A percentile compares a stretch with the other conserved stretches of the same genome.
phyloP scores from a whole-genome alignment of 2,329 filamentous ascomycete genomes.

The Endothia cerciana region DNA sequence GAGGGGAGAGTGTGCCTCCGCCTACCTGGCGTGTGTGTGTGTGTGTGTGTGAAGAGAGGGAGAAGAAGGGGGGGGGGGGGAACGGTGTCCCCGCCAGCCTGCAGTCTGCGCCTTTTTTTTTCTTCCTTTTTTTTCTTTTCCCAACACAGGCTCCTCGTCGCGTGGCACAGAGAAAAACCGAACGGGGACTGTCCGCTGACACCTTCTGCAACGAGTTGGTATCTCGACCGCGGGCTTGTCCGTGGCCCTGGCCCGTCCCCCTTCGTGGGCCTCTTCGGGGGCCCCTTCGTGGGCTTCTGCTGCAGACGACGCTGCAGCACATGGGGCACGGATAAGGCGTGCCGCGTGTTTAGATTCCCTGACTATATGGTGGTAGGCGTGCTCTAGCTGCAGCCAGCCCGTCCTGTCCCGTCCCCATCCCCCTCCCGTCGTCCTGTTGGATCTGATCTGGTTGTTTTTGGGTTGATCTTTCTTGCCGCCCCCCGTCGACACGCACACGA shows the following conservation, averaged over 20 bases:
- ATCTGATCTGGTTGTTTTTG: background rate
- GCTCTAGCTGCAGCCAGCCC: too few relatives aligned
- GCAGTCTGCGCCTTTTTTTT: background rate
- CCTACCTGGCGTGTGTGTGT: background rate
- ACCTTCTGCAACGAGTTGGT: constrained; percentile 8
- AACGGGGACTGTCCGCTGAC: background rate
- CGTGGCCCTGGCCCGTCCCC: background rate
- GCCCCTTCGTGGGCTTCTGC: background rate
- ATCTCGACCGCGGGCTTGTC: constrained; percentile 2
- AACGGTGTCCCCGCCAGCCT: background rate
- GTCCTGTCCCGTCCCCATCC: background rate
- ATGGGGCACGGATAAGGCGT: constrained; percentile 1
- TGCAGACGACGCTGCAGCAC: constrained; percentile 6
- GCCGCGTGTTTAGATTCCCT: constrained; percentile 1
- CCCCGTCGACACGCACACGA: background rate
- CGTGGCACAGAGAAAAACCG: background rate
- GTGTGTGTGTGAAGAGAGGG: background rate
- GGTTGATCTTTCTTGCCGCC: background rate
- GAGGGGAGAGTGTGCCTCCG: too few relatives aligned
- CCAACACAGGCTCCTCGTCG: background rate
- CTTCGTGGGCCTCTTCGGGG: background rate
- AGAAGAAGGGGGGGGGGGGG: background rate
- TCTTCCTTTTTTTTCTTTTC: too few relatives aligned
- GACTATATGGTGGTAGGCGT: too few relatives aligned
- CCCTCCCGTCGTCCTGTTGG: background rate